Evolutionary conservation across 352 stramenopile species (phyloP), one percentile per base, ranked within the genome.

Genomic region (Globisporangium cederbergense): DNA sequence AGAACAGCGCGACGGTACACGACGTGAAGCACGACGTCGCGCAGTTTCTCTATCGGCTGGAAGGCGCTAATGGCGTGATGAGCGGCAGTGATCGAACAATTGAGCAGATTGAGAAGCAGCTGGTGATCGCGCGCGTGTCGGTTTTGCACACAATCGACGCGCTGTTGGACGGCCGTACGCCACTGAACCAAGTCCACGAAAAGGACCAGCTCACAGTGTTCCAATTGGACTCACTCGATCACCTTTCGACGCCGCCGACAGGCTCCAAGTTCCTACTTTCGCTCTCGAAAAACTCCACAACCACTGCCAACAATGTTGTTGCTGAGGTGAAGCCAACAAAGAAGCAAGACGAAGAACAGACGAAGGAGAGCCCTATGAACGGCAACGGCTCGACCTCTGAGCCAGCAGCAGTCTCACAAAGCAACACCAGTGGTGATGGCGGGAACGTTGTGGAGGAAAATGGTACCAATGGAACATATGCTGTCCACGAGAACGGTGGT

Each of bases 151-250:
- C 74, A 8, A 73, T 94, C 34, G 85, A 94, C 53, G 54, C 65
- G 14, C 65, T 94, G 13, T 51, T 94, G n/a, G 82, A 91, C 46
- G 73, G 78, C 10, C 84, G 79, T 47, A 69, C 84, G 46, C 73
- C 77, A 2, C 36, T 94, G n/a, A 71, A 62, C n/a, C 81, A 88
- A 13, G 87, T 96, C 45, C 83, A 89, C 55, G 87, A 96, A 42
- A 84, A 81, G 11, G 83, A 94, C 40, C 81, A 90, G 28, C 58
- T 96, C 9, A 81, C 78, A 4, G 83, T 79, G 2, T 96, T 90
- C 60, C 68, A 93, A 49, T 66, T 93, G 18, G 83, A 93, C 67
- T 62, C 34, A 0, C 47, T 72, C 1, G 55, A 70, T 7, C 36
- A 58, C 9, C n/a, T 20, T 11, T 46, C 22, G 52, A 3, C 32